Evolutionary conservation across 176 grass and related monocot genomes (phyloP).

Genomic region (Eleusine coracana): DNA sequence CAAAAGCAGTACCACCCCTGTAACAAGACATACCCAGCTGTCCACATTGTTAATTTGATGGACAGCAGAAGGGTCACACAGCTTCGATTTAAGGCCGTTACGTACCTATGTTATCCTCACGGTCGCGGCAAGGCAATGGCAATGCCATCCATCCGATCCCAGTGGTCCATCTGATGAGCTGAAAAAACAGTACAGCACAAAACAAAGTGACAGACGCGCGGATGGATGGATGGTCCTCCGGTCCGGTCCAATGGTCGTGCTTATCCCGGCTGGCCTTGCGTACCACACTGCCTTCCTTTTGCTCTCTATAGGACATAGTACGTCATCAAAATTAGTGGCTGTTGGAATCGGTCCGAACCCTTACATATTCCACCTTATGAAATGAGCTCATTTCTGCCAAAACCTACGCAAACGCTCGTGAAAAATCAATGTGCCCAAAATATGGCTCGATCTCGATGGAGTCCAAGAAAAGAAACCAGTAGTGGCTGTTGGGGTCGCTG

Average conservation of each 20-base stretch:
- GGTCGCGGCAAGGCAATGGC: background rate
- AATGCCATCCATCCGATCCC: background rate
- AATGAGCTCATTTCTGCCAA: background rate
- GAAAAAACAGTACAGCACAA: background rate
- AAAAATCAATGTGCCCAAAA: background rate
- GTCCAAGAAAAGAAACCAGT: background rate
- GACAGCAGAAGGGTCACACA: constrained; percentile 7
- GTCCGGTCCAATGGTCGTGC: background rate
- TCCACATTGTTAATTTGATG: background rate
- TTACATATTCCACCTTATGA: background rate
- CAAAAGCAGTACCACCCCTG: background rate
- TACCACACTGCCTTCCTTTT: background rate
- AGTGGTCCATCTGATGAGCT: background rate
- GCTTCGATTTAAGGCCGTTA: background rate
- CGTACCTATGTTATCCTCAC: background rate
- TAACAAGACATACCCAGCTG: background rate
- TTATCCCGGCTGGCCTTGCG: background rate
- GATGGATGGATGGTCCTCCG: background rate
- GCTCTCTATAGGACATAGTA: background rate
- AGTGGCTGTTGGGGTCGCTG: background rate
- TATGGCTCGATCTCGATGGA: background rate
- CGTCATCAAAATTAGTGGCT: background rate
- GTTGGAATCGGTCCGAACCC: too few relatives aligned
- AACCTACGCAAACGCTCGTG: background rate
- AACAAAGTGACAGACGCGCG: background rate